Percentiles rank a stretch among this genome's conserved stretches.
Evolutionary conservation across 1,284 basidiomycete species (phyloP).

Genomic region (Retiboletus fuscus): DNA sequence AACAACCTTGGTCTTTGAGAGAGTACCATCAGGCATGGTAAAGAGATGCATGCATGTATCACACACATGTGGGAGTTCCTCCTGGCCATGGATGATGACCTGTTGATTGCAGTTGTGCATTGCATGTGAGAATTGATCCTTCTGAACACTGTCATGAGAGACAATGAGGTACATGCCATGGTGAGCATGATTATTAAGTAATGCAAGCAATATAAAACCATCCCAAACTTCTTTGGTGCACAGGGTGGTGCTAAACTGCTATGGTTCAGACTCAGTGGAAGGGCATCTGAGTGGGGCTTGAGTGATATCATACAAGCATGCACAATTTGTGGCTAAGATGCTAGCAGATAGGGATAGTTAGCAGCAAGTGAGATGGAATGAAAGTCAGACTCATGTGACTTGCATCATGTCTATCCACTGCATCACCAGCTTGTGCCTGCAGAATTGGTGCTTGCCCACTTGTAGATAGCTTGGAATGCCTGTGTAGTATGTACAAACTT

Average conservation of each 20-base stretch:
- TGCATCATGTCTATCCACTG: conserved; percentile 4
- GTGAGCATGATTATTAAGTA: background rate
- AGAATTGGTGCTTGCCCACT: background rate
- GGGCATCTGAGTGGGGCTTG: background rate
- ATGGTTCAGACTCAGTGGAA: background rate
- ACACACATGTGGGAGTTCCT: background rate
- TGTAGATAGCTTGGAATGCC: no score
- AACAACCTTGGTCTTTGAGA: background rate
- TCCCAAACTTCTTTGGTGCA: background rate
- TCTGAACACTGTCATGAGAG: background rate
- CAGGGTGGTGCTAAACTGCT: background rate
- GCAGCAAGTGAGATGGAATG: no score
- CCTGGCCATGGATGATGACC: background rate
- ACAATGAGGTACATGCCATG: background rate
- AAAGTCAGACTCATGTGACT: no score
- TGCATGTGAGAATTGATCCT: background rate
- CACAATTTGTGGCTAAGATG: background rate
- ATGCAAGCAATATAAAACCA: background rate
- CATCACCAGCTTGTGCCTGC: background rate
- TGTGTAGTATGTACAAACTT: no score
- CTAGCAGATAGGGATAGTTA: background rate
- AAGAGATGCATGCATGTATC: background rate
- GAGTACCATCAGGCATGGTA: background rate
- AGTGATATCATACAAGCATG: background rate
- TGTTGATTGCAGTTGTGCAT: background rate